A percentile compares a stretch with the other conserved stretches of the same genome.
Evolutionary conservation across 148 eudicot species (phyloP).

Genomic region (Diospyros kaki): DNA sequence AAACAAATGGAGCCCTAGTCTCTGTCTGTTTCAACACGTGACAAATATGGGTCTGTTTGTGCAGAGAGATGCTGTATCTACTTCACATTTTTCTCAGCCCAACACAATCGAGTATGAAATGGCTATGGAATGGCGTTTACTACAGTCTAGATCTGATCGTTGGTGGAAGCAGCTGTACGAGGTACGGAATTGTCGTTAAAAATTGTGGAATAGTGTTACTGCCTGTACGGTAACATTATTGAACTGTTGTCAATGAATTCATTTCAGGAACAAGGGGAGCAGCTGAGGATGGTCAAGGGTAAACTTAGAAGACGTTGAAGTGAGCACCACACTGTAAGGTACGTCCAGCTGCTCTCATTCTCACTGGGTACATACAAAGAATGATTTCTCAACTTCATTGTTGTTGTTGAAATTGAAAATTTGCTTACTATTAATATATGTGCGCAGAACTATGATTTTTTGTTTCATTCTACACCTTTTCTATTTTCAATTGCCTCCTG

Average conservation of each 20-base stretch:
- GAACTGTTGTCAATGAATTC: slow-evolving; percentile 11
- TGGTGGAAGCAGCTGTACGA: slow-evolving; percentile 43
- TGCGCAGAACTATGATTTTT: too few species aligned
- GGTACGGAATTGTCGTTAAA: slow-evolving; percentile 24
- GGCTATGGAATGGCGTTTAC: slow-evolving; percentile 73
- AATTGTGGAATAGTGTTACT: neutral
- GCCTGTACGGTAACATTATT: neutral
- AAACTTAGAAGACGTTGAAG: slow-evolving; percentile 28
- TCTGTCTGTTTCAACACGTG: neutral
- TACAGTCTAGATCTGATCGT: slow-evolving; percentile 45
- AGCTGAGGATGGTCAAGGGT: slow-evolving; percentile 34
- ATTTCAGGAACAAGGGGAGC: slow-evolving; percentile 45
- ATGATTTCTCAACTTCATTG: neutral
- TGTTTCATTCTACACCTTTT: too few species aligned
- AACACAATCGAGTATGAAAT: slow-evolving; percentile 69
- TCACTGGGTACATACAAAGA: slow-evolving; percentile 11
- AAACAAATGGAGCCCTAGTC: too few species aligned
- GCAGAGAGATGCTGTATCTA: slow-evolving; percentile 72
- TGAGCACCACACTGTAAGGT: slow-evolving; percentile 11
- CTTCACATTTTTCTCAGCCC: slow-evolving; percentile 71
- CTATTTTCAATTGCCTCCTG: too few species aligned
- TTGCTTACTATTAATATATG: too few species aligned
- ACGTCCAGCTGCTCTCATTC: slow-evolving; percentile 7
- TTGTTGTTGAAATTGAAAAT: too few species aligned
- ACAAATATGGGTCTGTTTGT: slow-evolving; percentile 10